Evolutionary conservation across 768 basidiomycete species (phyloP).

Genomic region (Lentinus brumalis): DNA sequence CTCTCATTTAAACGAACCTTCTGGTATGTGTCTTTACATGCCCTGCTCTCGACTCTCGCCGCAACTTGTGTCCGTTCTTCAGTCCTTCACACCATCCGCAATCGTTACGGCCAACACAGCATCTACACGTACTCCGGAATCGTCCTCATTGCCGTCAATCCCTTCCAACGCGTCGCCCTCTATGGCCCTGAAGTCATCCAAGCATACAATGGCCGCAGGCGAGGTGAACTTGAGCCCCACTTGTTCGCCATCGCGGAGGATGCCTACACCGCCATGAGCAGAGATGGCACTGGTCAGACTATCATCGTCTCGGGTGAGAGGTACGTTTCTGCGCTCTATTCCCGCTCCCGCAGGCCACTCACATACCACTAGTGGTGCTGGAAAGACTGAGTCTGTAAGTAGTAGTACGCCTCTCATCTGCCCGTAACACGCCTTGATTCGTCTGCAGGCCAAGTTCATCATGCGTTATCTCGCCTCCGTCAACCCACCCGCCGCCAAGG

Average conservation of each 20-base stretch:
- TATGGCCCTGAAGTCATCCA: conserved; percentile 98
- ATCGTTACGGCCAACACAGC: conserved; percentile 94
- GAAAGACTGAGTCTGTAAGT: conserved; percentile 95
- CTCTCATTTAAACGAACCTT: conserved; percentile 97
- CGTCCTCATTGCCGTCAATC: conserved; percentile 98
- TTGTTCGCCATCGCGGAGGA: conserved; percentile 99
- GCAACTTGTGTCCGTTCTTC: neutral
- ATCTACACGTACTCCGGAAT: conserved; percentile 99
- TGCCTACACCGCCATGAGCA: conserved; percentile 96
- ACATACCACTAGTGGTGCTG: conserved; percentile 77
- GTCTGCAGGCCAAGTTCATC: conserved; percentile 88
- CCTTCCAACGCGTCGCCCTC: conserved; percentile 95
- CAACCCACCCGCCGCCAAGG: conserved; percentile 70
- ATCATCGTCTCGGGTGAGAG: conserved; percentile 99
- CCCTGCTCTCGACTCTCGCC: neutral
- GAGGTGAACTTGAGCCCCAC: conserved; percentile 97
- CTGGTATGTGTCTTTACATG: conserved; percentile 54
- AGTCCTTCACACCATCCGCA: conserved; percentile 97
- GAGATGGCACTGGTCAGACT: conserved; percentile 92
- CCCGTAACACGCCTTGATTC: conserved; percentile 11
- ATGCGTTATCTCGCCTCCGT: conserved; percentile 99
- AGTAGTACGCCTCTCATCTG: neutral
- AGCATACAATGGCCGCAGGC: conserved; percentile 88
- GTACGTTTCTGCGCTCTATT: conserved; percentile 43
- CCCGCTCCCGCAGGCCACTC: conserved; percentile 11